Evolutionary conservation across 176 grass and related monocot species (phyloP).

Genomic region (Metroxylon sagu): DNA sequence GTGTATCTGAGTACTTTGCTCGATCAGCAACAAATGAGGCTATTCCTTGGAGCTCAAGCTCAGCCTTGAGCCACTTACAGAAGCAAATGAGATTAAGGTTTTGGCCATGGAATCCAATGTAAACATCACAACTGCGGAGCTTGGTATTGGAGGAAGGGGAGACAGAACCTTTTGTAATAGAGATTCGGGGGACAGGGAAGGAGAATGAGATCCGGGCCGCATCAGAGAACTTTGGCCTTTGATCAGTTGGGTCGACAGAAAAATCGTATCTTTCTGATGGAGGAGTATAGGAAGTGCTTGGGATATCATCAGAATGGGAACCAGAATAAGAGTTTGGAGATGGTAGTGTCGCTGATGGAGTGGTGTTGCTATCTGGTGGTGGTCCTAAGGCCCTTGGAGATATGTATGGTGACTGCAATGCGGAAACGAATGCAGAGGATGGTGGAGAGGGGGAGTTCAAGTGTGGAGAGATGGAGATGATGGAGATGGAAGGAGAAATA

Average conservation of each 20-base stretch:
- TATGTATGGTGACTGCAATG: slow-evolving; percentile 96
- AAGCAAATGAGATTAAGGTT: slow-evolving; percentile 62
- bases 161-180: slow-evolving; percentile 59
- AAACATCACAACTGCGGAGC: slow-evolving; percentile 85
- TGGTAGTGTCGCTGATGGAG: slow-evolving; percentile 14
- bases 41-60: slow-evolving; percentile 92
- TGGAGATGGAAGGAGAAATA: slow-evolving; percentile 80
- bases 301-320: slow-evolving; percentile 61
- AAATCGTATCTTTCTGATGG: slow-evolving; percentile 79
- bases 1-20: slow-evolving; percentile 74
- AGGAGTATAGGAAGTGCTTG: slow-evolving; percentile 78
- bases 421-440: slow-evolving; percentile 87
- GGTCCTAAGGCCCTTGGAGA: slow-evolving; percentile 64
- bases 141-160: slow-evolving; percentile 87
- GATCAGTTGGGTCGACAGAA: slow-evolving; percentile 40
- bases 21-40: slow-evolving; percentile 87
- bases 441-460: slow-evolving; percentile 93
- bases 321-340: slow-evolving; percentile 57
- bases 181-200: slow-evolving; percentile 82
- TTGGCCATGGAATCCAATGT: slow-evolving; percentile 86
- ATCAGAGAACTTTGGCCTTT: slow-evolving; percentile 66
- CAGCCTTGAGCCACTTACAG: slow-evolving; percentile 93
- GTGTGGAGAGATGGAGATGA: slow-evolving; percentile 78
- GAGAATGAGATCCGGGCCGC: slow-evolving; percentile 69
- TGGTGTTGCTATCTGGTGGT: slow-evolving; percentile 29